phyloP scores from a whole-genome alignment of 139 green algal genomes.

The Chlamydomonas incerta region DNA sequence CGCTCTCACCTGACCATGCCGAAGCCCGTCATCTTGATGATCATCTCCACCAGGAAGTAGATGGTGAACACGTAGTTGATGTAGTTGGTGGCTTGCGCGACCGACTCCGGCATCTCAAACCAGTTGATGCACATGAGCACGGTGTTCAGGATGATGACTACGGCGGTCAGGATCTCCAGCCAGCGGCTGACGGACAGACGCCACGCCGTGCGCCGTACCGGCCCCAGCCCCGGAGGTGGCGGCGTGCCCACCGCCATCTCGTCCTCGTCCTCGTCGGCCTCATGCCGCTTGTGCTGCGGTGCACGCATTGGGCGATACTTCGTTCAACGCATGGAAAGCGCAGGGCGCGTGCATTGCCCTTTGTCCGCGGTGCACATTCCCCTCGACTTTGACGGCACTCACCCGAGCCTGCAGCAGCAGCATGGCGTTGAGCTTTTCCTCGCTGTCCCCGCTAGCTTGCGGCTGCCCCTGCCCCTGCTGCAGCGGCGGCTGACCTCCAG shows the following conservation, averaged over 20 bases:
- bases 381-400: too few relatives aligned
- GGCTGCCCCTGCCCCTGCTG: too few relatives aligned
- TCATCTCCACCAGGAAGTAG: conserved; percentile 66
- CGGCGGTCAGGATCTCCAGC: conserved; percentile 17
- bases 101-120: conserved; percentile 53
- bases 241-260: neutral
- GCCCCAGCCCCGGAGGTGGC: neutral
- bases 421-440: too few relatives aligned
- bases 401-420: too few relatives aligned
- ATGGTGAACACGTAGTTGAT: conserved; percentile 69
- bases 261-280: neutral
- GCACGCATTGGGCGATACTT: too few relatives aligned
- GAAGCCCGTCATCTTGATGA: conserved; percentile 73
- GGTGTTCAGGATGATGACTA: conserved; percentile 53
- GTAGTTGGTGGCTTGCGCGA: conserved; percentile 40
- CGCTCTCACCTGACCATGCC: conserved; percentile 44
- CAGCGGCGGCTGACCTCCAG: too few relatives aligned
- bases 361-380: too few relatives aligned
- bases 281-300: too few relatives aligned
- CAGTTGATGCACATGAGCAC: conserved; percentile 49
- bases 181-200: neutral
- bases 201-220: neutral
- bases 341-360: too few relatives aligned
- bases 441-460: too few relatives aligned
- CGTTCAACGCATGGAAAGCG: too few relatives aligned